Evolutionary conservation across 1,284 basidiomycete genomes (phyloP).

Genomic region (Prillingera fragicola): DNA sequence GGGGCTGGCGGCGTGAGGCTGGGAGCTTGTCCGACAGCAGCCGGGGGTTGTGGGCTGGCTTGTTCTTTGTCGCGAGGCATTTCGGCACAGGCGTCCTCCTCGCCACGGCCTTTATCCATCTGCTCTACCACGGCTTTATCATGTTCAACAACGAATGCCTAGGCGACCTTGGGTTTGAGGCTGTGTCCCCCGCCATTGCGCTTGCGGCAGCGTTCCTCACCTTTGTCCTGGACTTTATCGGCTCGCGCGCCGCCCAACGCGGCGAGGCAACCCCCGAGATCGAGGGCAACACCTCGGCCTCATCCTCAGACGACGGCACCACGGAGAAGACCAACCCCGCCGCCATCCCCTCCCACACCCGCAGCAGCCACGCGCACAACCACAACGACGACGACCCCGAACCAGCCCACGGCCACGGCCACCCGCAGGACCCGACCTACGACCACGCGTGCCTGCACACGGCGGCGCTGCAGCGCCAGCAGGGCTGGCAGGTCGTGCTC

Average conservation of each 20-base stretch:
- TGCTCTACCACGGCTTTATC: constrained; percentile 49
- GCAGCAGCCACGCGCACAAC: too few species aligned
- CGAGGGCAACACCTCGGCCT: background rate
- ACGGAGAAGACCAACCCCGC: too few species aligned
- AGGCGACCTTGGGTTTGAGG: constrained; percentile 48
- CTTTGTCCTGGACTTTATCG: constrained; percentile 44
- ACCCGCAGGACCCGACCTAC: background rate
- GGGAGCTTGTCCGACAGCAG: constrained; percentile 2
- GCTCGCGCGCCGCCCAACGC: constrained; percentile 5
- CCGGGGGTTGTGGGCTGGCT: constrained; percentile 20
- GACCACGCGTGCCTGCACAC: constrained; percentile 8
- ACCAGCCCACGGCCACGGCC: background rate
- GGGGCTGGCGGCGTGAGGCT: constrained; percentile 8
- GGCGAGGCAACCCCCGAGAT: background rate
- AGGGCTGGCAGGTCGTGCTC: constrained; percentile 19
- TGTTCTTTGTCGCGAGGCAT: constrained; percentile 46
- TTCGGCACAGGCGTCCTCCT: constrained; percentile 33
- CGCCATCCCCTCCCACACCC: too few species aligned
- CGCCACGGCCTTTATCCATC: constrained; percentile 28
- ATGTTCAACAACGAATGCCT: constrained; percentile 48
- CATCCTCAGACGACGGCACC: background rate
- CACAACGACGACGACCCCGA: background rate
- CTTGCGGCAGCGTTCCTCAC: constrained; percentile 38
- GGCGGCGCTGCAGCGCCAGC: constrained; percentile 9
- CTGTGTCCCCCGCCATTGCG: constrained; percentile 47